phyloP scores from a whole-genome alignment of 2,329 filamentous ascomycete species.

The Arthrobotrys sinensis region DNA sequence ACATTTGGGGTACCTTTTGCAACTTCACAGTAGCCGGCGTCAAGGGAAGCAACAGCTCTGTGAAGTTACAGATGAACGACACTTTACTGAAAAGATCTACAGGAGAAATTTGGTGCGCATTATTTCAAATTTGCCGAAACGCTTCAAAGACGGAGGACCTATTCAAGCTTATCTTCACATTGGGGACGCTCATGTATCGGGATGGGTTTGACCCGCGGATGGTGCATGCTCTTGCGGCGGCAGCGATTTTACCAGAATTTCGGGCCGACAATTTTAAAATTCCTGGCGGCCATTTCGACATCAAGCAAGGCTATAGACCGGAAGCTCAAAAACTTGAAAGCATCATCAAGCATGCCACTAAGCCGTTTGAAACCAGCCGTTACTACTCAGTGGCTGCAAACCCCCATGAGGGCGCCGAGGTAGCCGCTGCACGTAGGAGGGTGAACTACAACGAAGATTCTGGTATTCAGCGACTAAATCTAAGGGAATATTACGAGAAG shows the following conservation, averaged over 20 bases:
- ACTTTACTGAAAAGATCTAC: conserved; percentile 32
- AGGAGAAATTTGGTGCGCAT: conserved; percentile 53
- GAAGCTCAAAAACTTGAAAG: neutral
- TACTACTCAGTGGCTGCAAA: neutral
- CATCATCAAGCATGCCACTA: conserved; percentile 5
- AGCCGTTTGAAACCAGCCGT: conserved; percentile 10
- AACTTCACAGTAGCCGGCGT: conserved; percentile 26
- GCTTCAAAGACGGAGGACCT: conserved; percentile 7
- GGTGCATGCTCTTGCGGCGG: conserved; percentile 46
- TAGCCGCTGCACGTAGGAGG: conserved; percentile 12
- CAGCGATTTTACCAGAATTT: conserved; percentile 29
- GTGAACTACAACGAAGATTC: conserved; percentile 14
- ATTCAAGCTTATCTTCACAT: conserved; percentile 38
- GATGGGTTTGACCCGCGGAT: conserved; percentile 32
- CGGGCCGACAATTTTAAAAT: conserved; percentile 11
- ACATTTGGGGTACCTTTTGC: conserved; percentile 33
- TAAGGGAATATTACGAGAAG: conserved; percentile 20
- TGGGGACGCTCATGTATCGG: conserved; percentile 34
- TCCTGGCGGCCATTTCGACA: conserved; percentile 29
- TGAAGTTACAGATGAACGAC: conserved; percentile 40
- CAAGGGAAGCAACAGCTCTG: conserved; percentile 26
- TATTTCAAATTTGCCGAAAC: conserved; percentile 34
- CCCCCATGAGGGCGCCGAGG: neutral
- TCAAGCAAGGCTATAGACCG: conserved; percentile 6
- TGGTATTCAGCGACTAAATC: neutral